Conservation (phyloP, 257 asterid species). For the Avicennia marina region DNA sequence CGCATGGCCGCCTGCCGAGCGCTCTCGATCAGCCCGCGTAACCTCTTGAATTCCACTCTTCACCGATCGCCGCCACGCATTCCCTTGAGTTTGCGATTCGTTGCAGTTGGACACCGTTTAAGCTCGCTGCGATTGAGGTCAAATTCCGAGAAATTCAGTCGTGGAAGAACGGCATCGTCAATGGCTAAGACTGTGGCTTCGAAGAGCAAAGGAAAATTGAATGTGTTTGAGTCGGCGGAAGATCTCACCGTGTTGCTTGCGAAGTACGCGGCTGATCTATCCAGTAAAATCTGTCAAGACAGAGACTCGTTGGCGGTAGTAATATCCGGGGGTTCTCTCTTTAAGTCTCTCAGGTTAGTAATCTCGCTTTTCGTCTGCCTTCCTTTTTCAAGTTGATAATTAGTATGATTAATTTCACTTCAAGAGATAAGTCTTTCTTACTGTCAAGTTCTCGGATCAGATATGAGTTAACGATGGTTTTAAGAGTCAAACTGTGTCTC, state of each 20-base stretch:
- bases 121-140: background rate
- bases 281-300: conserved; percentile 31
- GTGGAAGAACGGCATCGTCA: conserved; percentile 32
- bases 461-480: no score
- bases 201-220: conserved; percentile 44
- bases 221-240: conserved; percentile 79
- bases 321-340: conserved; percentile 83
- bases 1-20: background rate
- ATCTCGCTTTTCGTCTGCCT: background rate
- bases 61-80: background rate
- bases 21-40: background rate
- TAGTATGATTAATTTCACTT: no score
- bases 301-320: conserved; percentile 68
- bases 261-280: conserved; percentile 52
- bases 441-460: no score
- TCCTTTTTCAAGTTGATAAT: no score
- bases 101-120: background rate
- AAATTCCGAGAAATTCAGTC: background rate
- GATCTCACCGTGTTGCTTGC: conserved; percentile 64
- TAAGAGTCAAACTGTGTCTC: no score
- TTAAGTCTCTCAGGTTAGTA: conserved; percentile 67
- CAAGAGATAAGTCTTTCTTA: no score
- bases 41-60: background rate
- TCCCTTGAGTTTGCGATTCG: background rate
- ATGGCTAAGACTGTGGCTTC: conserved; percentile 57